Evolutionary conservation across 352 stramenopile genomes (phyloP).

Genomic region (Phytophthora aleatoria): DNA sequence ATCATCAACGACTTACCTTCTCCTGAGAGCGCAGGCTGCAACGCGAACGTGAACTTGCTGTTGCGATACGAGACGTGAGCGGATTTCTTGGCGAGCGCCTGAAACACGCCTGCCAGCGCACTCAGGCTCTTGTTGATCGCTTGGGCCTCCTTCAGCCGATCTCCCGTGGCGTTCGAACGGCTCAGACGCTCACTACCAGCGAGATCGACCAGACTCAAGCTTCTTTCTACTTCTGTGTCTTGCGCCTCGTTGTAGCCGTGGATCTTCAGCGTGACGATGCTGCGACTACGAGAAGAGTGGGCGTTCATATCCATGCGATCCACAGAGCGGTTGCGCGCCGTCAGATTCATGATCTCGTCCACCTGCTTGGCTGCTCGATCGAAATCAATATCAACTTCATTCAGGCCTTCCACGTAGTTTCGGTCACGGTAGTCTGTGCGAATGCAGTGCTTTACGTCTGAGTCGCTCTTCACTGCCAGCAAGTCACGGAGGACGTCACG

Average conservation of each 20-base stretch:
- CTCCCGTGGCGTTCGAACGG: slow-evolving; percentile 90
- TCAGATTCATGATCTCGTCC: slow-evolving; percentile 87
- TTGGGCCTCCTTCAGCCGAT: slow-evolving; percentile 97
- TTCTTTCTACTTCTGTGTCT: slow-evolving; percentile 91
- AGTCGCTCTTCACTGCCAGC: slow-evolving; percentile 67
- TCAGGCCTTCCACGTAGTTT: slow-evolving; percentile 91
- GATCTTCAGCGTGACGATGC: slow-evolving; percentile 97
- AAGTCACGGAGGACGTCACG: slow-evolving; percentile 98
- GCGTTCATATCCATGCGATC: slow-evolving; percentile 98
- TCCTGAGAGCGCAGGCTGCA: slow-evolving; percentile 98
- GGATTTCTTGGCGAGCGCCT: slow-evolving; percentile 95
- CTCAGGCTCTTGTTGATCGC: slow-evolving; percentile 99
- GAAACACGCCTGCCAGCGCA: slow-evolving; percentile 98
- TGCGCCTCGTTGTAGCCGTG: slow-evolving; percentile 85
- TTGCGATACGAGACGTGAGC: slow-evolving; percentile 98
- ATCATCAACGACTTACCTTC: slow-evolving; percentile 99
- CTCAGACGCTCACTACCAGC: slow-evolving; percentile 97
- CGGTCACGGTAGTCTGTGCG: slow-evolving; percentile 79
- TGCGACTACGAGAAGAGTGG: slow-evolving; percentile 97
- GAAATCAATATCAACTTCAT: slow-evolving; percentile 76
- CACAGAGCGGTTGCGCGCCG: slow-evolving; percentile 95
- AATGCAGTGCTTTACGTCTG: slow-evolving; percentile 73
- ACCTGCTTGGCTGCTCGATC: slow-evolving; percentile 84
- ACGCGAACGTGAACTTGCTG: slow-evolving; percentile 98
- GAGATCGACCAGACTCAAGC: slow-evolving; percentile 92